Evolutionary conservation across 2,329 filamentous ascomycete genomes (phyloP), one percentile per base, ranked within the genome.

Genomic region (Immersiporthe knoxdaviesiana): DNA sequence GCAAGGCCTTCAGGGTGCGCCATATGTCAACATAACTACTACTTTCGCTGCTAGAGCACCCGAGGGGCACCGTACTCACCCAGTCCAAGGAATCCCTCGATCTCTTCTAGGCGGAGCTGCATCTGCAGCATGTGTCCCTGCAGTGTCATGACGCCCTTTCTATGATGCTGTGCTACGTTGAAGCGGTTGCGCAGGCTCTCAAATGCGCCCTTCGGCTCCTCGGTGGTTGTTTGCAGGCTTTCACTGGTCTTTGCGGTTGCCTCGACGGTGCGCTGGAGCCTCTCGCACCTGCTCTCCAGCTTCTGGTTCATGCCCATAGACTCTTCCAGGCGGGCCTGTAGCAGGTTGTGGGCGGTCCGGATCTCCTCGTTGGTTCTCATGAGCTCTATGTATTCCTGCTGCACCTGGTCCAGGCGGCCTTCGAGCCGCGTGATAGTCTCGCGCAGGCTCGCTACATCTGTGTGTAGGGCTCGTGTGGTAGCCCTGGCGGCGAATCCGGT

Each of bases 401-500:
- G 41, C 21, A 63, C 24, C 24, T 41, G 24, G 4, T 24, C 12
- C 37, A 63, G 60, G 24, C 60, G 39, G n/a, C 21, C 3, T 14
- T 47, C 60, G n/a, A 63, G 39, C 3, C 12, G 18, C 2, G 60
- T 32, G 60, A 63, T 14, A 8, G 60, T 63, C 16, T 32, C 41
- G 14, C 41, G 60, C 60, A 63, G 60, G 14, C 12, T 12, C 18
- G 30, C 18, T 5, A 63, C 2, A 24, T 41, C 60, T 21, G 60
- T 12, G 24, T 44, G 60, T 27, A 63, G 24, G 16, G 60, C 60
- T 30, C 50, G 39, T 18, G 41, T 63, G 27, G 50, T 41, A 2
- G 60, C 60, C 41, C n/a, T 63, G 39, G 24, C 60, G 37, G 50
- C 27, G 27, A 63, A 63, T 16, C 50, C 39, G 24, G 27, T 63